Evolutionary conservation across 208 protist species (phyloP).

Genomic region (Leishmania tarentolae): DNA sequence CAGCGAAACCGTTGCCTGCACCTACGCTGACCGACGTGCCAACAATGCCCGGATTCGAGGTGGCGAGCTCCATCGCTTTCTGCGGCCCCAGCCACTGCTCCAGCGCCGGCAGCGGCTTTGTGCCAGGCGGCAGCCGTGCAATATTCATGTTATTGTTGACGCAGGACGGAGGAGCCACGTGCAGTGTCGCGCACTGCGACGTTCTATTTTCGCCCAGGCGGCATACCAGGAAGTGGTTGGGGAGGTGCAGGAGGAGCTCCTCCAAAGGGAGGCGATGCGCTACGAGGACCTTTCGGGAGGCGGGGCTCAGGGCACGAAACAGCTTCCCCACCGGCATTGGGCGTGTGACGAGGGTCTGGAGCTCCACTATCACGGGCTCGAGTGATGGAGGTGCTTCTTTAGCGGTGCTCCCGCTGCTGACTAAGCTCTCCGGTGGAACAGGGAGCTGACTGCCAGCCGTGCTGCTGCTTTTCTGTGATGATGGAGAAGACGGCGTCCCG

Average conservation of each 20-base stretch:
- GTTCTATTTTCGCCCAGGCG: background rate
- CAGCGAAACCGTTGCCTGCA: conserved; percentile 15
- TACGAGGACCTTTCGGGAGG: conserved; percentile 34
- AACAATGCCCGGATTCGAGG: background rate
- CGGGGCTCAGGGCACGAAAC: conserved; percentile 45
- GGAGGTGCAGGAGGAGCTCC: conserved; percentile 57
- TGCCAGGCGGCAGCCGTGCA: conserved; percentile 3
- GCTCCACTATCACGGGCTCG: conserved; percentile 22
- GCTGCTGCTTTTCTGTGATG: background rate
- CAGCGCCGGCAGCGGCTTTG: conserved; percentile 21
- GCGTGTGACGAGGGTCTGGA: conserved; percentile 21
- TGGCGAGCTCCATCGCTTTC: background rate
- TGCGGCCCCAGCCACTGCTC: conserved; percentile 12
- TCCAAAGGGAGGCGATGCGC: conserved; percentile 56
- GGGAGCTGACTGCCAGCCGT: background rate
- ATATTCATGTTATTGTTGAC: background rate
- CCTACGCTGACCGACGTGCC: background rate
- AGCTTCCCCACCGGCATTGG: conserved; percentile 46
- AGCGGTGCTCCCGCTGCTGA: background rate
- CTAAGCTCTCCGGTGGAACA: background rate
- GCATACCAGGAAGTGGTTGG: conserved; percentile 50
- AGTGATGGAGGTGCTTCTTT: conserved; percentile 10
- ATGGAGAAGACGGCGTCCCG: background rate
- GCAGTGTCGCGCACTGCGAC: conserved; percentile 3
- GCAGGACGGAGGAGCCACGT: background rate